These are phyloP conservation scores for Leucocoprinus sp. DNA, from an alignment of 768 basidiomycete species.

Conservation along the genomic window DNA sequence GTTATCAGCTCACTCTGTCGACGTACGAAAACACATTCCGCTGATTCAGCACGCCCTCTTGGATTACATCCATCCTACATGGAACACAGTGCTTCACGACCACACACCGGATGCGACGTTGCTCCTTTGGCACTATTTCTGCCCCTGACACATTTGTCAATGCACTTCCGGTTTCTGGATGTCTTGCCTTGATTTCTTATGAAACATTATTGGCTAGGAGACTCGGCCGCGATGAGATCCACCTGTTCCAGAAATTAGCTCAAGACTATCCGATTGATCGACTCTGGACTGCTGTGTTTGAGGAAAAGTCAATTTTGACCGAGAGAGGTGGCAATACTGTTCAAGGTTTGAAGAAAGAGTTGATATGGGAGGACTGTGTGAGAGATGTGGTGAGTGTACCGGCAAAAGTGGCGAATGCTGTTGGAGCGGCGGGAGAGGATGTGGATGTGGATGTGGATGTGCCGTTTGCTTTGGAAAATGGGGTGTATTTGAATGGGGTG, in stretches of 20 bases:
- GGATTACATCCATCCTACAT: conserved; percentile 58
- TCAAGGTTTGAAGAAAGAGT: conserved; percentile 23
- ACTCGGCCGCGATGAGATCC: conserved; percentile 40
- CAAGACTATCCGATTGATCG: conserved; percentile 63
- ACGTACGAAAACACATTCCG: conserved; percentile 35
- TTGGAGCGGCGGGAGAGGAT: conserved; percentile 30
- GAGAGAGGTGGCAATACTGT: conserved; percentile 15
- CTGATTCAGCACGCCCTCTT: conserved; percentile 60
- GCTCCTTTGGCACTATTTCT: conserved; percentile 65
- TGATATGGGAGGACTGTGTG: conserved; percentile 73
- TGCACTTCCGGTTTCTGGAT: conserved; percentile 39
- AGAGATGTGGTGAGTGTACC: conserved; percentile 60
- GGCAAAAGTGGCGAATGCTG: conserved; percentile 68
- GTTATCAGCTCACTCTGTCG: conserved; percentile 23
- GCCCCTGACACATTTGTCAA: conserved; percentile 55
- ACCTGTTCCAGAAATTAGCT: conserved; percentile 45
- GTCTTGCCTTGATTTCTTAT: conserved; percentile 54
- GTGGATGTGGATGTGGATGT: conserved; percentile 14
- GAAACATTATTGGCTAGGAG: conserved; percentile 49
- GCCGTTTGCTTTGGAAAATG: conserved; percentile 46
- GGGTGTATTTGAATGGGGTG: conserved; percentile 46
- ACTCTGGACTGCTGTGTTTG: conserved; percentile 47
- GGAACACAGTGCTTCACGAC: conserved; percentile 51
- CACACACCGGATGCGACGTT: conserved; percentile 25
- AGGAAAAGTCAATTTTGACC: background rate